Evolutionary conservation across 768 basidiomycete species (phyloP).

Genomic region (Ephemerocybe angulata): DNA sequence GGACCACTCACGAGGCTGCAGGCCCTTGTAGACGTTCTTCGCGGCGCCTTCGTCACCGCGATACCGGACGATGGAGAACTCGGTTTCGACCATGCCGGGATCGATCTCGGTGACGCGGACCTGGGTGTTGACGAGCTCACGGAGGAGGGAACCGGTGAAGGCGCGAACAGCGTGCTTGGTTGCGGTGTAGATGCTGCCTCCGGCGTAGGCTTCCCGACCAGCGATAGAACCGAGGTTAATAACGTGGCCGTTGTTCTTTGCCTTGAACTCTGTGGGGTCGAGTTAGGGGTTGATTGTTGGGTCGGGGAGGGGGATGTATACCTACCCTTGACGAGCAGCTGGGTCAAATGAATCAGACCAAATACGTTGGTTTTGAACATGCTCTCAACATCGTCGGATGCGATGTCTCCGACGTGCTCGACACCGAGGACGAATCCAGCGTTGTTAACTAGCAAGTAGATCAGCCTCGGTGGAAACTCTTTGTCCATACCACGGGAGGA

Average conservation of each 20-base stretch:
- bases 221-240: constrained; percentile 97
- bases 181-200: constrained; percentile 90
- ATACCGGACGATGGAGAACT: constrained; percentile 90
- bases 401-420: constrained; percentile 82
- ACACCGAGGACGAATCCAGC: constrained; percentile 90
- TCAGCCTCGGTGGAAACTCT: not conserved
- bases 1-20: constrained; percentile 69
- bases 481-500: not conserved
- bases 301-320: not conserved
- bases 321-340: constrained; percentile 61
- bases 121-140: constrained; percentile 87
- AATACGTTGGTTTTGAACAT: constrained; percentile 84
- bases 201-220: constrained; percentile 81
- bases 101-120: constrained; percentile 94
- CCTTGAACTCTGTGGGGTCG: constrained; percentile 62
- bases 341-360: constrained; percentile 81
- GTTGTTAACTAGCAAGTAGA: constrained; percentile 42
- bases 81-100: constrained; percentile 63
- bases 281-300: not conserved
- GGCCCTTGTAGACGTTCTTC: constrained; percentile 85
- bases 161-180: constrained; percentile 86
- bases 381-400: constrained; percentile 71
- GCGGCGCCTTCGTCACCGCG: constrained; percentile 80
- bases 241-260: constrained; percentile 74
- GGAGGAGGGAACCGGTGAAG: constrained; percentile 76